A percentile compares a stretch with the other conserved stretches of the same genome.
Conservation (phyloP, 345 rosid genomes). For the Linum trigynum region DNA sequence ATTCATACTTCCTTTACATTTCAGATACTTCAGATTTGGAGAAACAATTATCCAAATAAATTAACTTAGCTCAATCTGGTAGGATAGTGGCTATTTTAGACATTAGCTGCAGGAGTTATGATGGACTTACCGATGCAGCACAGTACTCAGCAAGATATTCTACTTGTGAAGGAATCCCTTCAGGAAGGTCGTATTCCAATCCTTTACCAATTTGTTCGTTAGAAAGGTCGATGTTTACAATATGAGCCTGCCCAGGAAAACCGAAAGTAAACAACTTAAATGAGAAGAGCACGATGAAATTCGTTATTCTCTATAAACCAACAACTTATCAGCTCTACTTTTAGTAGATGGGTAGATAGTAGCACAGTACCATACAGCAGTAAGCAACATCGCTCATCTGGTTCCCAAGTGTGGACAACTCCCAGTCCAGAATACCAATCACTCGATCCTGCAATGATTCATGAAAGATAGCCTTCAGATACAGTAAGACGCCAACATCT, state of each 20-base stretch:
- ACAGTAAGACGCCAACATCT: not conserved
- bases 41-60: not conserved
- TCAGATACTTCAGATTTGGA: not conserved
- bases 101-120: not conserved
- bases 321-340: not conserved
- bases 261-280: conserved; percentile 1
- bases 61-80: not conserved
- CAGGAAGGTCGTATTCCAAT: conserved; percentile 52
- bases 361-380: conserved; percentile 60
- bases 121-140: conserved; percentile 52
- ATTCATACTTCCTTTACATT: not conserved
- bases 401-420: conserved; percentile 89
- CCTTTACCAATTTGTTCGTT: conserved; percentile 35
- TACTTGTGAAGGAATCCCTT: conserved; percentile 72
- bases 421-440: conserved; percentile 94
- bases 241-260: conserved; percentile 51
- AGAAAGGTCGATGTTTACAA: conserved; percentile 26
- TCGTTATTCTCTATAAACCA: not conserved
- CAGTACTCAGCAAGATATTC: conserved; percentile 82
- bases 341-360: not conserved
- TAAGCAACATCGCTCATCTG: conserved; percentile 94
- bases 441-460: conserved; percentile 62
- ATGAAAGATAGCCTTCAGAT: not conserved
- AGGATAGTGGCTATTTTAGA: not conserved
- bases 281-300: not conserved